Percentiles rank a stretch among this genome's conserved stretches.
phyloP scores from a whole-genome alignment of 2,329 filamentous ascomycete species.

The Onygena corvina region DNA sequence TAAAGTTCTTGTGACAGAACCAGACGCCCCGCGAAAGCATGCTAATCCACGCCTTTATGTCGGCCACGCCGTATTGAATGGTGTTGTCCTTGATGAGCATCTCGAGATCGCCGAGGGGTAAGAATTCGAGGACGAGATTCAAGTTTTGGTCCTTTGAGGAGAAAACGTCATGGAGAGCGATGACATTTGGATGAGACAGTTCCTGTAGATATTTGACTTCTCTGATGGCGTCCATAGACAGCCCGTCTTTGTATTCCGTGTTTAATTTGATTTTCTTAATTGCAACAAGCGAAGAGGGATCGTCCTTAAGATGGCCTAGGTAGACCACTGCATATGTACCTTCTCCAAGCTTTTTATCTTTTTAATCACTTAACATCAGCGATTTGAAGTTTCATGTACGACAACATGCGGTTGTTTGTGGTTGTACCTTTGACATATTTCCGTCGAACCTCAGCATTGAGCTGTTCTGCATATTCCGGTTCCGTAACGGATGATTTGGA shows the following conservation, averaged over 20 bases:
- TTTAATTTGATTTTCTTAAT: slow-evolving; percentile 46
- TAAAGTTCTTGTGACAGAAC: slow-evolving; percentile 92
- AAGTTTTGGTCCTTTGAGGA: slow-evolving; percentile 93
- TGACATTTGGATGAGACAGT: slow-evolving; percentile 88
- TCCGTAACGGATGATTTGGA: slow-evolving; percentile 18
- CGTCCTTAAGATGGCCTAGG: slow-evolving; percentile 63
- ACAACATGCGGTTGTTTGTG: background rate
- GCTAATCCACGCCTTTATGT: slow-evolving; percentile 97
- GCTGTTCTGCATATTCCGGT: slow-evolving; percentile 52
- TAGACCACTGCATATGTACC: slow-evolving; percentile 96
- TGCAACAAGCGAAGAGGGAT: slow-evolving; percentile 65
- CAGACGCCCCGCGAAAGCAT: slow-evolving; percentile 89
- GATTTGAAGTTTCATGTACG: background rate
- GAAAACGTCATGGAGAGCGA: slow-evolving; percentile 83
- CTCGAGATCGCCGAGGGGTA: slow-evolving; percentile 88
- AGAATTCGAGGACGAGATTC: slow-evolving; percentile 85
- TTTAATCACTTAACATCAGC: background rate
- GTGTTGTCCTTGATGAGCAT: slow-evolving; percentile 81
- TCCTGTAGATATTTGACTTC: slow-evolving; percentile 95
- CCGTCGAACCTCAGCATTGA: slow-evolving; percentile 68
- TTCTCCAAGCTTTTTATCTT: slow-evolving; percentile 82
- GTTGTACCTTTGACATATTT: slow-evolving; percentile 75
- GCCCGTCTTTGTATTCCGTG: slow-evolving; percentile 64
- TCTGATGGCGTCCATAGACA: slow-evolving; percentile 86
- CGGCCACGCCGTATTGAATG: slow-evolving; percentile 71